These are phyloP conservation scores for Mariannaea elegans DNA, from an alignment of 2,329 filamentous ascomycete species.

Conservation along the genomic window DNA sequence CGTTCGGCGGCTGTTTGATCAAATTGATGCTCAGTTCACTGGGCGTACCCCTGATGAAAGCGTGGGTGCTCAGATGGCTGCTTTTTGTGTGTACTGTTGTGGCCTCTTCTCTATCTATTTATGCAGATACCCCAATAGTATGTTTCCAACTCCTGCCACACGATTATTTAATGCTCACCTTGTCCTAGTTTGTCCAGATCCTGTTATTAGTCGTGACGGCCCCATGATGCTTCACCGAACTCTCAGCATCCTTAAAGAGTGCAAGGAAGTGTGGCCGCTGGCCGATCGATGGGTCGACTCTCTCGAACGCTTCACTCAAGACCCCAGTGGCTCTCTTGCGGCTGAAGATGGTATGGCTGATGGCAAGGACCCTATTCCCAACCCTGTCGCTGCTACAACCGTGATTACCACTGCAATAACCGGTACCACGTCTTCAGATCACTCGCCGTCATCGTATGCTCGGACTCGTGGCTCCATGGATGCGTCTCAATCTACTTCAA, in stretches of 20 bases:
- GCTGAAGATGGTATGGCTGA: conserved; percentile 61
- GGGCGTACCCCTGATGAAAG: conserved; percentile 56
- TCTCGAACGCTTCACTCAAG: conserved; percentile 56
- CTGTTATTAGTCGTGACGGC: conserved; percentile 49
- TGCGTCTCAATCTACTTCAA: conserved; percentile 7
- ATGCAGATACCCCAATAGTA: conserved; percentile 60
- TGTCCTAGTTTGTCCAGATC: conserved; percentile 54
- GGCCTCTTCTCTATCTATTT: conserved; percentile 62
- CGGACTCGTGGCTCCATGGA: conserved; percentile 24
- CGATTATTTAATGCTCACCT: conserved; percentile 15
- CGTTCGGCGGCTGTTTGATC: conserved; percentile 57
- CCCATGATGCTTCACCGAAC: conserved; percentile 57
- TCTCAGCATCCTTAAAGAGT: conserved; percentile 56
- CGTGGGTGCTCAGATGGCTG: conserved; percentile 63
- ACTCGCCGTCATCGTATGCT: conserved; percentile 29
- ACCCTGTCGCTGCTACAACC: conserved; percentile 21
- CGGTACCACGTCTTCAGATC: neutral
- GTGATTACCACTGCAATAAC: neutral
- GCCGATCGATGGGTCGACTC: conserved; percentile 62
- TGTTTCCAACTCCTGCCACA: conserved; percentile 29
- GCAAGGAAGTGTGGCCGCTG: conserved; percentile 61
- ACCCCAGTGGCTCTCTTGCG: conserved; percentile 51
- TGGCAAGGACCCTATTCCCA: conserved; percentile 48
- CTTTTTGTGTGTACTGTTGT: conserved; percentile 65
- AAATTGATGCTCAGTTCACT: conserved; percentile 61